Evolutionary conservation across 352 stramenopile genomes (phyloP).

Genomic region (Globisporangium abappressorium): DNA sequence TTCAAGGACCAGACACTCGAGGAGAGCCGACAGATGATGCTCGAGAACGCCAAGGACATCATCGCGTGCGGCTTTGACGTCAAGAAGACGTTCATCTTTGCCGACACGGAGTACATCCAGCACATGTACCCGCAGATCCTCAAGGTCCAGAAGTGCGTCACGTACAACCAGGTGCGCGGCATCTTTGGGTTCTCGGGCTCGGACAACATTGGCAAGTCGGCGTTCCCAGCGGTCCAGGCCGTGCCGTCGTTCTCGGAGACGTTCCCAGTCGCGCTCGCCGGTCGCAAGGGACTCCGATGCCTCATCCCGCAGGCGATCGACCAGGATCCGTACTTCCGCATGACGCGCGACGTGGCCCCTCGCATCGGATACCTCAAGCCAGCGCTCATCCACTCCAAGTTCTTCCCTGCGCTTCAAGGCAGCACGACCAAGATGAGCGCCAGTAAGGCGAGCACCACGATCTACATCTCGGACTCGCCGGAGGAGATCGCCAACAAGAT

Average conservation of each 20-base stretch:
- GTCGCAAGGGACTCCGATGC: slow-evolving; percentile 91
- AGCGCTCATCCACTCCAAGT: slow-evolving; percentile 99
- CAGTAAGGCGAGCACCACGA: slow-evolving; percentile 94
- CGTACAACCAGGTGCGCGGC: slow-evolving; percentile 95
- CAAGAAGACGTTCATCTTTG: slow-evolving; percentile 99
- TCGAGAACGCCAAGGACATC: slow-evolving; percentile 99
- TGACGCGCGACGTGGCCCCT: slow-evolving; percentile 98
- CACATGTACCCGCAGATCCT: slow-evolving; percentile 99
- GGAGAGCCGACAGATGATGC: slow-evolving; percentile 91
- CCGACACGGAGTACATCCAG: slow-evolving; percentile 98
- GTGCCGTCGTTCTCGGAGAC: slow-evolving; percentile 97
- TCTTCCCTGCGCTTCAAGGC: slow-evolving; percentile 99
- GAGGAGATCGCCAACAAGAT: slow-evolving; percentile 95
- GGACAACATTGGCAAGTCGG: slow-evolving; percentile 98
- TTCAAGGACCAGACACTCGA: slow-evolving; percentile 97
- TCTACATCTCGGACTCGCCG: slow-evolving; percentile 98
- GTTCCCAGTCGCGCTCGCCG: slow-evolving; percentile 92
- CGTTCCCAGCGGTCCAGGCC: slow-evolving; percentile 98
- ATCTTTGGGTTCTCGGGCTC: slow-evolving; percentile 99
- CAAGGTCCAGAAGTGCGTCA: slow-evolving; percentile 99
- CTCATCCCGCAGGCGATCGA: slow-evolving; percentile 99
- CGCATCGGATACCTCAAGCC: slow-evolving; percentile 96
- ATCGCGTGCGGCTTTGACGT: slow-evolving; percentile 97
- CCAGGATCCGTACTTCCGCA: slow-evolving; percentile 98
- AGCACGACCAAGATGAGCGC: slow-evolving; percentile 98